Evolutionary conservation across 2,329 filamentous ascomycete species (phyloP), one percentile per base, ranked within the genome.

Genomic region (Neocatenulostroma microsporum): DNA sequence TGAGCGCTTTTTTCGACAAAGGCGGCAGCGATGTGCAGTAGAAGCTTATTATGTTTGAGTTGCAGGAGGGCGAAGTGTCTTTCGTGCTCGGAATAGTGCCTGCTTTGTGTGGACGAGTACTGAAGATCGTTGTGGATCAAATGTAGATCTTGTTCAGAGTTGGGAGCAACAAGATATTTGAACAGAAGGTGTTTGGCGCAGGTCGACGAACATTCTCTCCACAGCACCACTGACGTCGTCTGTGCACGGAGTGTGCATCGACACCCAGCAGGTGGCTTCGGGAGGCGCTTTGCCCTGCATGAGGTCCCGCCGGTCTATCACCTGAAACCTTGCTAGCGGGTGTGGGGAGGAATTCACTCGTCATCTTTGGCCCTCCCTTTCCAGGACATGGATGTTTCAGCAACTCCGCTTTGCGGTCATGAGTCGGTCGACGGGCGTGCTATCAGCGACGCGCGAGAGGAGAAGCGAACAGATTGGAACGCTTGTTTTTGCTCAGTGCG

Each of bases 1-100:
- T 39, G 40, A 17, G 35, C 40, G 26, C 7, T 32, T 20, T 15
- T 15, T n/a, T 30, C 35, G 30, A 42, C 36, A 13, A 39, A 38
- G 30, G 25, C 15, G 21, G 37, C 14, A 38, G 36, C 19, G 35
- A 34, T 31, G 31, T 21, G 36, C 31, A 26, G 7, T 9, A n/a
- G 29, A 23, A n/a, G n/a, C n/a, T n/a, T n/a, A 19, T 37, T 4
- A 14, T 38, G 17, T 33, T 20, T 37, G 17, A 15, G 27, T 29
- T n/a, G n/a, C n/a, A n/a, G n/a, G 21, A 6, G 9, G 21, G 21
- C 21, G 23, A 27, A 19, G 30, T 12, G 31, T 34, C 9, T 19
- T 24, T 21, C 9, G 12, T 7, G 3, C 11, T 12, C 5, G n/a
- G 12, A 11, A n/a, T 28, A 29, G 33, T 20, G 23, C 21, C 6